These are phyloP conservation scores for Trapa bicornis DNA, from an alignment of 345 rosid species.

Conservation along the genomic window DNA sequence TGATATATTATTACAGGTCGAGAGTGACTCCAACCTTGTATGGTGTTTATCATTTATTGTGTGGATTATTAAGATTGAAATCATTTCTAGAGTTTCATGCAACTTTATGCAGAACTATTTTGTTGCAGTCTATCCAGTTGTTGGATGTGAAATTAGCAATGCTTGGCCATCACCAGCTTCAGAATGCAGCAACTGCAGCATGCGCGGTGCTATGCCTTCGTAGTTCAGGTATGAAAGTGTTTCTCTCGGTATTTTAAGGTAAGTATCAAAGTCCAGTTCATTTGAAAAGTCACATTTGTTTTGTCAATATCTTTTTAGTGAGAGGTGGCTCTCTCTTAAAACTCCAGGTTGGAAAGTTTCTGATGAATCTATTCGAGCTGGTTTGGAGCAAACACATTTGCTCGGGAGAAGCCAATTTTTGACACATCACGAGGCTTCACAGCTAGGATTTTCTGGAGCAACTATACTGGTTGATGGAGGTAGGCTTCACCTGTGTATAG, in stretches of 20 bases:
- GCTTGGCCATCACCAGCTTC: conserved; percentile 90
- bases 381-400: conserved; percentile 61
- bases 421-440: conserved; percentile 40
- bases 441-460: conserved; percentile 49
- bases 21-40: conserved; percentile 43
- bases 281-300: background rate
- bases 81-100: background rate
- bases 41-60: conserved; percentile 8
- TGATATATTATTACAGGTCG: conserved; percentile 37
- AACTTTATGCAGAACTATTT: background rate
- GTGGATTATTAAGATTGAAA: background rate
- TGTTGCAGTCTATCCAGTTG: conserved; percentile 47
- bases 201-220: conserved; percentile 64
- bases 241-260: background rate
- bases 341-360: conserved; percentile 58
- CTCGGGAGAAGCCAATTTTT: conserved; percentile 83
- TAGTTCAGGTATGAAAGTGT: conserved; percentile 35
- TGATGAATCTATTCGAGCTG: conserved; percentile 51
- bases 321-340: conserved; percentile 7
- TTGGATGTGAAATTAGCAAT: conserved; percentile 45
- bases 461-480: conserved; percentile 87
- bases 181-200: conserved; percentile 70
- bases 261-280: background rate
- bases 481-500: background rate
- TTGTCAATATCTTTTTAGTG: background rate